A percentile compares a stretch with the other conserved stretches of the same genome.
These are phyloP conservation scores for Colletotrichum ledebouriae DNA, from an alignment of 2,329 filamentous ascomycete genomes.

Conservation along the genomic window DNA sequence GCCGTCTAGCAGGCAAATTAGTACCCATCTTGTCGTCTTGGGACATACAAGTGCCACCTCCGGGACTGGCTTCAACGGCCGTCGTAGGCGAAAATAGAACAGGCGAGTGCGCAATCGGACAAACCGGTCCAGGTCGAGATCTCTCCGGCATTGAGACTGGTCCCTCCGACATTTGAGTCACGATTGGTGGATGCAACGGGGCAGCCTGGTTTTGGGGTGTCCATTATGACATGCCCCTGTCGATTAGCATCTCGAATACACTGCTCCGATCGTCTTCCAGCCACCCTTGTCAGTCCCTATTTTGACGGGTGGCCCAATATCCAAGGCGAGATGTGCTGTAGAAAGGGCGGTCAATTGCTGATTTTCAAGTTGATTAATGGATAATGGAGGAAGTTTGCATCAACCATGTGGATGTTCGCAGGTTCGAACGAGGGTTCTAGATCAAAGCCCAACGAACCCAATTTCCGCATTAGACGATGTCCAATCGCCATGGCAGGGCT, in stretches of 20 bases:
- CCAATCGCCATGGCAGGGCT: constrained; percentile 31
- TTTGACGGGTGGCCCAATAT: constrained; percentile 19
- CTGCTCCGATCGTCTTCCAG: constrained; percentile 25
- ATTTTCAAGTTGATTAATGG: constrained; percentile 11
- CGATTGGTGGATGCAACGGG: constrained; percentile 16
- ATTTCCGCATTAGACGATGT: constrained; percentile 22
- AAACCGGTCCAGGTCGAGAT: constrained; percentile 24
- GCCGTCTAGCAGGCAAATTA: background rate
- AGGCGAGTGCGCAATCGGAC: constrained; percentile 27
- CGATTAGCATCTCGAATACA: constrained; percentile 9
- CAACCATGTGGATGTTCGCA: constrained; percentile 31
- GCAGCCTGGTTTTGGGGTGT: constrained; percentile 8
- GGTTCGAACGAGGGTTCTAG: constrained; percentile 20
- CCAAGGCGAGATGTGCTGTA: background rate
- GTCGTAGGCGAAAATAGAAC: background rate
- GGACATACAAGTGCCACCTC: background rate
- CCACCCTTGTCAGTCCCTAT: constrained; percentile 14
- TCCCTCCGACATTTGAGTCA: constrained; percentile 5
- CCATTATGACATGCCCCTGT: constrained; percentile 33
- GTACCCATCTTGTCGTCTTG: background rate
- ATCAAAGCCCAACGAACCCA: constrained; percentile 40
- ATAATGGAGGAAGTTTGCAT: constrained; percentile 16
- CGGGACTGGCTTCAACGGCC: constrained; percentile 7
- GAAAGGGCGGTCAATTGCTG: constrained; percentile 40
- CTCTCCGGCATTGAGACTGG: constrained; percentile 21